Percentiles rank a stretch among this genome's conserved stretches.
phyloP scores from a whole-genome alignment of 352 stramenopile genomes.

The Phytophthora macrochlamydospora region DNA sequence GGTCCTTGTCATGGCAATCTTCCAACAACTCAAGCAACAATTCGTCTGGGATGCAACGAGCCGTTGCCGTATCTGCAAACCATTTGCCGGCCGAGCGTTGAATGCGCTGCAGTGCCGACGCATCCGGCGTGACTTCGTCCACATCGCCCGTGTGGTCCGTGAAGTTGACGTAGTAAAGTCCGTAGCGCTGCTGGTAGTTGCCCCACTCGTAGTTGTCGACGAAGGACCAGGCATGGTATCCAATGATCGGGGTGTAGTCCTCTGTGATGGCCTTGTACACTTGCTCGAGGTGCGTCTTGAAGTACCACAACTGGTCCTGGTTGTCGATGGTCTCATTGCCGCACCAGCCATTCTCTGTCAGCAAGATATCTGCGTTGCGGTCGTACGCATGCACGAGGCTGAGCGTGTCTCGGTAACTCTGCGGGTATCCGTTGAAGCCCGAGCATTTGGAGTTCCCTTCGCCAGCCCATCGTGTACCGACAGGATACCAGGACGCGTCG shows the following conservation, averaged over 20 bases:
- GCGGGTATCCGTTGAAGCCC: neutral
- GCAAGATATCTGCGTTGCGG: neutral
- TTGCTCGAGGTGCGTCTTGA: slow-evolving; percentile 41
- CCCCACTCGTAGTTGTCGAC: slow-evolving; percentile 46
- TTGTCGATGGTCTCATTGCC: neutral
- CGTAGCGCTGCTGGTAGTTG: slow-evolving; percentile 41
- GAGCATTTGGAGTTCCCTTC: slow-evolving; percentile 4
- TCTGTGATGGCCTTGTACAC: slow-evolving; percentile 11
- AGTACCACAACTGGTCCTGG: slow-evolving; percentile 21
- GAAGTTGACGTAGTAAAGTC: slow-evolving; percentile 58
- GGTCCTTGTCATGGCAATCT: neutral
- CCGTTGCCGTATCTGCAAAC: slow-evolving; percentile 26
- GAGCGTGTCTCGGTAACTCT: neutral
- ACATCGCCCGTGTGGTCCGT: slow-evolving; percentile 25
- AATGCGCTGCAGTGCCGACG: slow-evolving; percentile 35
- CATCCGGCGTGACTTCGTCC: slow-evolving; percentile 17
- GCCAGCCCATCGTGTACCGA: slow-evolving; percentile 6
- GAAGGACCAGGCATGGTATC: slow-evolving; percentile 29
- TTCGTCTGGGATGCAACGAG: slow-evolving; percentile 11
- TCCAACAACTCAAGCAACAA: neutral
- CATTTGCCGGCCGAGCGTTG: slow-evolving; percentile 39
- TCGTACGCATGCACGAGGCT: neutral
- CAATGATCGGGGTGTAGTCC: slow-evolving; percentile 19
- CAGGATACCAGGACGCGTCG: slow-evolving; percentile 17
- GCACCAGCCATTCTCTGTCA: slow-evolving; percentile 2